Evolutionary conservation across 441 rosid species (phyloP).

Genomic region (Geranium incanum): DNA sequence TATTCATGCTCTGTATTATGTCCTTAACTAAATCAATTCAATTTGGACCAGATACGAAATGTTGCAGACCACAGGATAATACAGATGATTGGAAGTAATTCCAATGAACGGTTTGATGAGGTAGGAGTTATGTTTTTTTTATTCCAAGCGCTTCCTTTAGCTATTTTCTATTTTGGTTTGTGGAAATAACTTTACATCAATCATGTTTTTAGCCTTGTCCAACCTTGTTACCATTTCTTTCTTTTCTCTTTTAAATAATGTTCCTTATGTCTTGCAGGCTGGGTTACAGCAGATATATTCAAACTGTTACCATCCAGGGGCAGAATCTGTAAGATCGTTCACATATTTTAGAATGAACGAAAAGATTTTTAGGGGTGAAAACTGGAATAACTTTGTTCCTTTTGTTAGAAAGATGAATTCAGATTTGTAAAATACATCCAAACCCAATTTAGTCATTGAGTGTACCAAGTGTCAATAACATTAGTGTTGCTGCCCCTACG

Average conservation of each 20-base stretch:
- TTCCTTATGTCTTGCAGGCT: slow-evolving; percentile 33
- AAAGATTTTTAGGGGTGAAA: slow-evolving; percentile 52
- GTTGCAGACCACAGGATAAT: slow-evolving; percentile 43
- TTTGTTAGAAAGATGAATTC: slow-evolving; percentile 59
- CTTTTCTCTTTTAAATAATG: background rate
- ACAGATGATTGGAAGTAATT: slow-evolving; percentile 54
- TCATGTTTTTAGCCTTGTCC: background rate
- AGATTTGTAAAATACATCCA: slow-evolving; percentile 31
- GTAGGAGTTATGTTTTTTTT: slow-evolving; percentile 23
- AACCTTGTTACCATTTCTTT: background rate
- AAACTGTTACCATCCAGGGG: slow-evolving; percentile 48
- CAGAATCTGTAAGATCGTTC: slow-evolving; percentile 56
- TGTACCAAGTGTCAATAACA: slow-evolving; percentile 9
- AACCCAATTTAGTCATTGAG: slow-evolving; percentile 22
- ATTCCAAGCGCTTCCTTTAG: background rate
- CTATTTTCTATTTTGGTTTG: background rate
- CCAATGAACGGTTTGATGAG: slow-evolving; percentile 48
- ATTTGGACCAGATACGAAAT: slow-evolving; percentile 30
- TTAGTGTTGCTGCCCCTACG: background rate
- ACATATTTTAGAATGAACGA: slow-evolving; percentile 60
- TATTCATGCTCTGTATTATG: background rate
- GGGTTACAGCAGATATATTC: slow-evolving; percentile 52
- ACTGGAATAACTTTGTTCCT: slow-evolving; percentile 70
- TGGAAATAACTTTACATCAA: background rate
- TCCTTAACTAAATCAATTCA: background rate